These are phyloP conservation scores for Chaetomium tenue DNA, from an alignment of 495 filamentous ascomycete species.

Conservation along the genomic window DNA sequence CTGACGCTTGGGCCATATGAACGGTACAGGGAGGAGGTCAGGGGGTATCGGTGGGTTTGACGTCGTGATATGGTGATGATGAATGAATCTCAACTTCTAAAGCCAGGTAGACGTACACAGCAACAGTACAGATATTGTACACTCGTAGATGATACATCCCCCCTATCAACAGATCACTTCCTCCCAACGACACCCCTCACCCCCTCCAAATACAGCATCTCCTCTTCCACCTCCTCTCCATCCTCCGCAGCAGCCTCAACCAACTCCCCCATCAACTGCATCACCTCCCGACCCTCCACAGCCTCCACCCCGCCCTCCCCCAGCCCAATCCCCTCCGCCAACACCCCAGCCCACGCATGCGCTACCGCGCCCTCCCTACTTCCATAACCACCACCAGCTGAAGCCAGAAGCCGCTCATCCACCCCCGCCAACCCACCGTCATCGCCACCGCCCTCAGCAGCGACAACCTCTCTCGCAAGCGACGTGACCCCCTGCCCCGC, in stretches of 20 bases:
- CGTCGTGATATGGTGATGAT: no score
- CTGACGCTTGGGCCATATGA: not conserved
- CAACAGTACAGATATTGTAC: not conserved
- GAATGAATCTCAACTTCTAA: not conserved
- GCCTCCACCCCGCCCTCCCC: slow-evolving; percentile 24
- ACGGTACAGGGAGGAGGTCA: no score
- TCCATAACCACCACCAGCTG: not conserved
- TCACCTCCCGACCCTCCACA: slow-evolving; percentile 22
- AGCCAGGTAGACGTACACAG: not conserved
- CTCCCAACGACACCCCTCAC: not conserved
- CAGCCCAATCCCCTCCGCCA: slow-evolving; percentile 30
- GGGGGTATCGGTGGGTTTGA: no score
- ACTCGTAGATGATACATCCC: not conserved
- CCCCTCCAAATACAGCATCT: slow-evolving; percentile 23
- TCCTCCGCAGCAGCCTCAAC: not conserved
- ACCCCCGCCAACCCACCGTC: no score
- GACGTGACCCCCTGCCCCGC: slow-evolving; percentile 74
- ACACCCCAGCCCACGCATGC: slow-evolving; percentile 28
- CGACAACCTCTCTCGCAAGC: slow-evolving; percentile 40
- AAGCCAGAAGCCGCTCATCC: not conserved
- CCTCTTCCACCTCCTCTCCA: slow-evolving; percentile 13
- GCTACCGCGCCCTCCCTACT: slow-evolving; percentile 20
- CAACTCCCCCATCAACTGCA: slow-evolving; percentile 26
- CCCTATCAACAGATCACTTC: not conserved
- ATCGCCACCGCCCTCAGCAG: slow-evolving; percentile 14